Base-by-base conservation (phyloP, 495 filamentous ascomycete species). In the Lophiotrema nucula region DNA sequence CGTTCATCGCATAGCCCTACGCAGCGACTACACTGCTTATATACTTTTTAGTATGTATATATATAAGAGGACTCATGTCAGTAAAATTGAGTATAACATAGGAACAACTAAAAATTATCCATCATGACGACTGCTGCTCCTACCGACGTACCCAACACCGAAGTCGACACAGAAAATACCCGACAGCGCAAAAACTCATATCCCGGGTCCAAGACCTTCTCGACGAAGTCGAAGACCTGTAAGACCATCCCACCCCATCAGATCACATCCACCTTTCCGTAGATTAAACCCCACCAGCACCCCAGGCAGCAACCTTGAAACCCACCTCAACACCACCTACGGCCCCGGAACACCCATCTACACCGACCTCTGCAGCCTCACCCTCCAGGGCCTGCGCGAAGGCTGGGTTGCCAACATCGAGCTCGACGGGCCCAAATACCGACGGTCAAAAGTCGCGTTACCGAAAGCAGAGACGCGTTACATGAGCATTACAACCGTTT, bases 401-500 rank as follows among this genome's bases (percentile, higher is more conserved):
- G 75, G 75, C 50, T 79, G 77, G 76, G 68, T 74, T 12, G 77
- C 75, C 2, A 70, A 67, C 37, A 62, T 59, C 8, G 67, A 71
- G 33, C 56, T 79, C 43, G 68, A 73, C 35, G 73, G 74, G 1
- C 66, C 65, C 13, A 70, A 69, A 31, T 79, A 78, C 50, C 75
- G 77, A 2, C 74, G 76, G 5, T 69, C 71, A 39, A 72, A 73
- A 41, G 69, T 79, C 33, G 45, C 60, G 27, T 46, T 69, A 10
- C 77, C 77, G 0, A 61, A 60, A 11, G 50, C 62, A n/a, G 60
- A 69, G 21, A 78, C 65, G 12, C 71, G 70, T 10, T 77, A 67
- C 53, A 74, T 77, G 66, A 74, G 71, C 52, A 76, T 79, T 60
- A 78, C 76, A 18, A 73, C 75, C 1, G 76, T 79, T n/a, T 79